Base-by-base conservation (phyloP, 768 basidiomycete genomes). In the Boletus coccyginus region DNA sequence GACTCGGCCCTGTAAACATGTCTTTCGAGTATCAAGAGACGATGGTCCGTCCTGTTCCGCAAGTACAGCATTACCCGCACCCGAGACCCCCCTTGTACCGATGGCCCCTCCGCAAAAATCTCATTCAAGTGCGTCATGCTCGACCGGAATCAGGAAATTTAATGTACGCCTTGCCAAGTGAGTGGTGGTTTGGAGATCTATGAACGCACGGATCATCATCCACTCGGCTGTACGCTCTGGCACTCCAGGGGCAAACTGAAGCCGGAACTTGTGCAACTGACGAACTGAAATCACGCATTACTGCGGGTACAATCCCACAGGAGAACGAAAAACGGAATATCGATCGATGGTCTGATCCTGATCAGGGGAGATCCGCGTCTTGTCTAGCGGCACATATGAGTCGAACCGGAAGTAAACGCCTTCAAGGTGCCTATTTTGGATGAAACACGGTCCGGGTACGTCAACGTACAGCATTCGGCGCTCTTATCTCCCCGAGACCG, bases 101-200 rank as follows among this genome's bases (percentile, higher is more conserved):
- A 27, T 27, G 27, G 13, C 27, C 38, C n/a, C 41, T 39, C 35
- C 45, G 42, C 53, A 40, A 65, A 65, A 64, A 59, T 57, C 54
- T 61, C 55, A 64, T 52, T 43, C 42, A 55, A 56, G 59, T 58
- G 60, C 63, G 56, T 65, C 63, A 56, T 52, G 29, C 35, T 64
- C 51, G 56, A 55, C 21, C 51, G 45, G 55, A 31, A n/a, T 19
- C 51, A 21, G 38, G 1, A 21, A 21, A 21, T 21, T 2, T 50
- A 45, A 8, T 12, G 5, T 12, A 45, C 38, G 33, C n/a, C 38
- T 38, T 35, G 35, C 10, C 3, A 40, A 16, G 35, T 31, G 46
- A 21, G 21, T 21, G 35, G 53, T 55, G 47, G 14, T 21, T 33
- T 40, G 38, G 46, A 50, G 38, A 50, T 32, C 21, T 39, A 46